A percentile compares a stretch with the other conserved stretches of the same genome.
These are phyloP conservation scores for Yamadazyma epiphylla DNA, from an alignment of 1,139 yeast species.

Conservation along the genomic window DNA sequence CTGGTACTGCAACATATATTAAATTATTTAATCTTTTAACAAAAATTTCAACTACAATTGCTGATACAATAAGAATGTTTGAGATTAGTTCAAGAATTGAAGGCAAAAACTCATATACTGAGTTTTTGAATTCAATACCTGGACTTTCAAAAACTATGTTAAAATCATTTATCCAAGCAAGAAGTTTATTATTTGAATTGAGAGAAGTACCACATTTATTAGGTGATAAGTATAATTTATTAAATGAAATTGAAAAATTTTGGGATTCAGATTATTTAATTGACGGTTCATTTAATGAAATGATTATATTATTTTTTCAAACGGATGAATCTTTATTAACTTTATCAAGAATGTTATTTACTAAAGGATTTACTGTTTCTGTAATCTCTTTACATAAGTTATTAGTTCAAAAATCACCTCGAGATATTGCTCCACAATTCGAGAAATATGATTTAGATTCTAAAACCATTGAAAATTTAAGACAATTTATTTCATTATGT, in stretches of 20 bases:
- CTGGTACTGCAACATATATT: conserved; percentile 11
- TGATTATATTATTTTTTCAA: conserved; percentile 37
- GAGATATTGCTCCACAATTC: too few relatives aligned
- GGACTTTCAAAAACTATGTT: conserved; percentile 32
- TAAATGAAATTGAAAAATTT: conserved; percentile 17
- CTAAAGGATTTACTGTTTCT: conserved; percentile 23
- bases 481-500: neutral
- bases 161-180: conserved; percentile 31
- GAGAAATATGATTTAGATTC: neutral
- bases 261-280: conserved; percentile 23
- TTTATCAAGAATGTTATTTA: conserved; percentile 26
- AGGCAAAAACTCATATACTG: conserved; percentile 28
- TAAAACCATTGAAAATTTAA: neutral
- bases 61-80: conserved; percentile 53
- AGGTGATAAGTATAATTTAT: conserved; percentile 13
- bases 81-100: conserved; percentile 52
- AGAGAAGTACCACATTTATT: conserved; percentile 14
- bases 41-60: conserved; percentile 33
- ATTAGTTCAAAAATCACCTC: too few relatives aligned
- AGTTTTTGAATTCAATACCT: conserved; percentile 32
- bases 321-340: conserved; percentile 41
- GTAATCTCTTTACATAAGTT: neutral
- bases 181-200: conserved; percentile 20
- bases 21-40: conserved; percentile 18
- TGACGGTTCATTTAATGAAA: conserved; percentile 35